Conservation (phyloP, 371 early-diverging fungal genomes). For the Rhizopus microsporus region DNA sequence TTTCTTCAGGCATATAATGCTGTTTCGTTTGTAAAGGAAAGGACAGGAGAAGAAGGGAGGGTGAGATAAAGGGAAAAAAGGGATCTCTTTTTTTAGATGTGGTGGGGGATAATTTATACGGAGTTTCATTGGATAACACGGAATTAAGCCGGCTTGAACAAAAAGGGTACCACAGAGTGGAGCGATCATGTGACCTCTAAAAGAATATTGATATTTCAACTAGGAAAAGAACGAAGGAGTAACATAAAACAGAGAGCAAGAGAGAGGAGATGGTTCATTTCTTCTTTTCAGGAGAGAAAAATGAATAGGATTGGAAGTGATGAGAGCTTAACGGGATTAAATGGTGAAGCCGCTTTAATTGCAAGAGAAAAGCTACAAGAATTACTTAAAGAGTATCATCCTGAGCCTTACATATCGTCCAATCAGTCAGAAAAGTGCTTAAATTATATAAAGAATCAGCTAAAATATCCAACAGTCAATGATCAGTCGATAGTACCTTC, state of each 20-base stretch:
- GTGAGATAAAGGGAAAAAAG: background rate
- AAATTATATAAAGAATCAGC: background rate
- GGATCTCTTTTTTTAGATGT: background rate
- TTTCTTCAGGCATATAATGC: conserved; percentile 5
- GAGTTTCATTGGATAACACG: background rate
- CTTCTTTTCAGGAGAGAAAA: too few species aligned
- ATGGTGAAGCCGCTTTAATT: too few species aligned
- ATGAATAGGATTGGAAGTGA: too few species aligned
- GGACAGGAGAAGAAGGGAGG: background rate
- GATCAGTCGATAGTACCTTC: background rate
- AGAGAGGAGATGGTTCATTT: too few species aligned
- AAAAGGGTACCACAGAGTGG: background rate
- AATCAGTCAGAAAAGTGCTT: background rate
- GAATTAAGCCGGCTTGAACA: background rate
- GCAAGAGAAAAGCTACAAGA: background rate
- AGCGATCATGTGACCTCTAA: background rate
- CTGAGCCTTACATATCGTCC: background rate
- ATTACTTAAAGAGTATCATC: background rate
- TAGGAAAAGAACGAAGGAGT: background rate
- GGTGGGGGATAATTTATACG: background rate
- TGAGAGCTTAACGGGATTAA: too few species aligned
- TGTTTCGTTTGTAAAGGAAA: background rate
- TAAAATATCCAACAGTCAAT: background rate
- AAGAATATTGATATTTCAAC: background rate
- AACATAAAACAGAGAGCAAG: background rate